Evolutionary conservation across 2,329 filamentous ascomycete species (phyloP), one percentile per base, ranked within the genome.

Genomic region (Aspergillus fumigatus): DNA sequence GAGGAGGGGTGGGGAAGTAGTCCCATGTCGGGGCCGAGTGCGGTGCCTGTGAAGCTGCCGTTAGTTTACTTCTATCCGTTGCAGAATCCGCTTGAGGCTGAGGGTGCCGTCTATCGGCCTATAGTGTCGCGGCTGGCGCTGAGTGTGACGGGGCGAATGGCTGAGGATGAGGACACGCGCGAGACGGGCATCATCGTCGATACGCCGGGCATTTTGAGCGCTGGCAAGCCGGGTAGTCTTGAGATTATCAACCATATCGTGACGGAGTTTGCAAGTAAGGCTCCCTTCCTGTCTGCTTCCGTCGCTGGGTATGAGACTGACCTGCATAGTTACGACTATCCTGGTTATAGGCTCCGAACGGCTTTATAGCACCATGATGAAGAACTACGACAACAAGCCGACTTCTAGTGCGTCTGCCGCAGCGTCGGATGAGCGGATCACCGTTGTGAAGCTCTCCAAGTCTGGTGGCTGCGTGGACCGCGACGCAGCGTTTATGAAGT

Each of bases 1-100:
- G 89, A 93, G 67, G 88, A 91, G 59, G 90, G 89, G 21, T 97
- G 92, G 87, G 94, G 94, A 9, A 90, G 84, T 63, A 92, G 90
- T 65, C 92, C 93, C 0, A 96, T 92, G 66, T 95, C 89, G 62
- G 94, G 93, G 0, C 92, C 94, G 0, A 94, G 88, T 64, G 84
- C 87, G 0, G 86, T 96, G 19, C 92, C 93, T 0, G 90, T 96
- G 52, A 97, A 97, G 78, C 80, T 96, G 65, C 94, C 94, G 4
- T 77, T 99, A 53, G 91, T 93, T 27, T 96, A 96, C 70, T 90
- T 92, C 73, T 96, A 90, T 72, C 93, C 94, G 17, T 79, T 88
- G 60, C 81, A 84, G 52, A 85, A 81, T 59, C 84, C 90, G 21
- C 62, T 77, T 0, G 87, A 91, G 64, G 88, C 91, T 51, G 88